These are phyloP conservation scores for Peniophora sp. DNA, from an alignment of 1,284 basidiomycete genomes.

Conservation along the genomic window DNA sequence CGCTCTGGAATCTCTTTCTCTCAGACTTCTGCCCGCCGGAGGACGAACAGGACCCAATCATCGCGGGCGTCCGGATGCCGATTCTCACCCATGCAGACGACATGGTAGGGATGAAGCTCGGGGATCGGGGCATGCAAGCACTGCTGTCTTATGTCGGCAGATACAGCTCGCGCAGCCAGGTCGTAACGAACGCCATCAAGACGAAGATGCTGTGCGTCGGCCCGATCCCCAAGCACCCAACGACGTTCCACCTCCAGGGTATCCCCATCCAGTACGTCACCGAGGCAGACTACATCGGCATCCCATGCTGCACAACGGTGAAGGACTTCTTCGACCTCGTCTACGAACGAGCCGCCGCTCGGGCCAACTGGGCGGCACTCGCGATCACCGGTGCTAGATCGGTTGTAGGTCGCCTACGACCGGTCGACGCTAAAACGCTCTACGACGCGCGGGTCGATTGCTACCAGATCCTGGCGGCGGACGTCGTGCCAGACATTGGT, in stretches of 20 bases:
- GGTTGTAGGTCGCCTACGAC: constrained; percentile 13
- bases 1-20: too few species aligned
- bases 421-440: constrained; percentile 9
- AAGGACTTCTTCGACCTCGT: constrained; percentile 13
- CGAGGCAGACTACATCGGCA: constrained; percentile 15
- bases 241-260: neutral
- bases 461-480: constrained; percentile 19
- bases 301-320: constrained; percentile 6
- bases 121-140: too few species aligned
- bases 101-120: too few species aligned
- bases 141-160: too few species aligned
- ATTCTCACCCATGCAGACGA: too few species aligned
- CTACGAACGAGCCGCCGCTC: constrained; percentile 13
- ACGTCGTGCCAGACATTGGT: constrained; percentile 15
- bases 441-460: constrained; percentile 22
- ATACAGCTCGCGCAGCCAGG: too few species aligned
- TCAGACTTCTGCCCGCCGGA: too few species aligned
- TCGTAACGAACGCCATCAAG: constrained; percentile 18
- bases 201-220: constrained; percentile 14
- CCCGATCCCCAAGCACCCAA: neutral
- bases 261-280: neutral
- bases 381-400: constrained; percentile 11
- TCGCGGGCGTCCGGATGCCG: too few species aligned
- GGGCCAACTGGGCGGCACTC: constrained; percentile 12
- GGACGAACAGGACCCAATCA: too few species aligned